A percentile compares a stretch with the other conserved stretches of the same genome.
phyloP scores from a whole-genome alignment of 768 basidiomycete species.

The Strobilomyces confusus region DNA sequence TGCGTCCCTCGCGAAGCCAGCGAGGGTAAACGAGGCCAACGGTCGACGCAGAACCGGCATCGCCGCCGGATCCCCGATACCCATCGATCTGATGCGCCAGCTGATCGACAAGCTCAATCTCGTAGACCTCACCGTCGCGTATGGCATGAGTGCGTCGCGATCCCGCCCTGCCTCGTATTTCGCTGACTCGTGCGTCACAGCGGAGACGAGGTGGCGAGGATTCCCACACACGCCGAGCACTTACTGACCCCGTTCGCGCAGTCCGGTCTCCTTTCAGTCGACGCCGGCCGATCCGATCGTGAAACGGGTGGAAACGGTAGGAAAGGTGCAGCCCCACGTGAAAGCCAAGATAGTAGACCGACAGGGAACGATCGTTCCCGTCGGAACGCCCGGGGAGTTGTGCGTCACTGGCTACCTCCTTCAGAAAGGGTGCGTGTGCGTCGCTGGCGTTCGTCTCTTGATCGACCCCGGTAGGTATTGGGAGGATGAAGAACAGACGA shows the following conservation, averaged over 20 bases:
- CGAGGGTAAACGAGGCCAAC: too few relatives aligned
- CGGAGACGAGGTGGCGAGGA: slow-evolving; percentile 58
- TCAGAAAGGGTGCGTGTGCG: slow-evolving; percentile 61
- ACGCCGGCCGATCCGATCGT: slow-evolving; percentile 61
- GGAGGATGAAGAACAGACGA: slow-evolving; percentile 67
- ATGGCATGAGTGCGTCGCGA: slow-evolving; percentile 65
- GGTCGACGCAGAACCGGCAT: slow-evolving; percentile 62
- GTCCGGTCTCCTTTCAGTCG: slow-evolving; percentile 84
- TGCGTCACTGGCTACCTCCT: slow-evolving; percentile 72
- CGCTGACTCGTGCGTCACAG: slow-evolving; percentile 33
- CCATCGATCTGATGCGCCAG: slow-evolving; percentile 74
- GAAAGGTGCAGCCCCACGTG: slow-evolving; percentile 71
- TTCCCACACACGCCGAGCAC: neutral
- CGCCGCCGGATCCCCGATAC: slow-evolving; percentile 75
- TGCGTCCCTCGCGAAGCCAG: too few relatives aligned
- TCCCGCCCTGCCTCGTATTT: neutral
- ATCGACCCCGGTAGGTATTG: slow-evolving; percentile 54
- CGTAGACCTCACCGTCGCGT: slow-evolving; percentile 68
- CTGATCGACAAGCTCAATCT: slow-evolving; percentile 67
- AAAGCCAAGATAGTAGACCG: slow-evolving; percentile 65
- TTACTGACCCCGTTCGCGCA: slow-evolving; percentile 23
- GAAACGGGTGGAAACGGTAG: slow-evolving; percentile 81
- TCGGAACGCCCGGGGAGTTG: slow-evolving; percentile 72
- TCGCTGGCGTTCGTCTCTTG: neutral
- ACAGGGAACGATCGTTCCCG: slow-evolving; percentile 60